Conservation (phyloP, 164 flowering plant genomes). For the Dillenia suffruticosa region DNA sequence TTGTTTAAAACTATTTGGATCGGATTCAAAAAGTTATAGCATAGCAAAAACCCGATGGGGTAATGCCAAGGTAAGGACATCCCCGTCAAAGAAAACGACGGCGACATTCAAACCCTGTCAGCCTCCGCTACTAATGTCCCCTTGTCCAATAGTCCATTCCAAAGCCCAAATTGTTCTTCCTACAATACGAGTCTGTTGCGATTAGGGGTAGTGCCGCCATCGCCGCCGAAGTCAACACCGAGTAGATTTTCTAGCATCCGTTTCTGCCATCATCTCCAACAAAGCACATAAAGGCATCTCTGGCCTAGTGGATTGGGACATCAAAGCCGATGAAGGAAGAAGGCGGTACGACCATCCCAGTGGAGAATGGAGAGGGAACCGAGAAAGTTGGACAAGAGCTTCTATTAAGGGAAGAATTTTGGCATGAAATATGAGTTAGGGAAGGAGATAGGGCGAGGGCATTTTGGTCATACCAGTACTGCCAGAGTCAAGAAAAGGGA, state of each 20-base stretch:
- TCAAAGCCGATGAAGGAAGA: conserved; percentile 61
- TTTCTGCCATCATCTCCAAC: conserved; percentile 98
- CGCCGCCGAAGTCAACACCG: conserved; percentile 70
- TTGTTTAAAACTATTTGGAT: neutral
- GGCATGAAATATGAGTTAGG: conserved; percentile 87
- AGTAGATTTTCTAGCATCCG: conserved; percentile 65
- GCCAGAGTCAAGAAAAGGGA: conserved; percentile 81
- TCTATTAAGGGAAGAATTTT: conserved; percentile 80
- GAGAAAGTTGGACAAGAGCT: conserved; percentile 81
- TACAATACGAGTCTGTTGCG: conserved; percentile 54
- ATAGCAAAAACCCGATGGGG: conserved; percentile 43
- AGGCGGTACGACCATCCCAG: conserved; percentile 52
- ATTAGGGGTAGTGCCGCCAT: conserved; percentile 65
- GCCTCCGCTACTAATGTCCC: conserved; percentile 24
- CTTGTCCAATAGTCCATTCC: conserved; percentile 56
- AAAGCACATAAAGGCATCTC: conserved; percentile 89
- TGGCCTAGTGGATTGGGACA: conserved; percentile 57
- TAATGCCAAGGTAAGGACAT: conserved; percentile 76
- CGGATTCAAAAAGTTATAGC: conserved; percentile 1
- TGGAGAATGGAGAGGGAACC: conserved; percentile 37
- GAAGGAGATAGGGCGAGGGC: conserved; percentile 94
- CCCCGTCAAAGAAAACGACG: conserved; percentile 26
- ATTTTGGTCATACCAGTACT: conserved; percentile 95
- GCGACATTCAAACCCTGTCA: conserved; percentile 19
- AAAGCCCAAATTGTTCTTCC: conserved; percentile 47